Conservation (phyloP, 352 stramenopile genomes). For the Globisporangium lucens region DNA sequence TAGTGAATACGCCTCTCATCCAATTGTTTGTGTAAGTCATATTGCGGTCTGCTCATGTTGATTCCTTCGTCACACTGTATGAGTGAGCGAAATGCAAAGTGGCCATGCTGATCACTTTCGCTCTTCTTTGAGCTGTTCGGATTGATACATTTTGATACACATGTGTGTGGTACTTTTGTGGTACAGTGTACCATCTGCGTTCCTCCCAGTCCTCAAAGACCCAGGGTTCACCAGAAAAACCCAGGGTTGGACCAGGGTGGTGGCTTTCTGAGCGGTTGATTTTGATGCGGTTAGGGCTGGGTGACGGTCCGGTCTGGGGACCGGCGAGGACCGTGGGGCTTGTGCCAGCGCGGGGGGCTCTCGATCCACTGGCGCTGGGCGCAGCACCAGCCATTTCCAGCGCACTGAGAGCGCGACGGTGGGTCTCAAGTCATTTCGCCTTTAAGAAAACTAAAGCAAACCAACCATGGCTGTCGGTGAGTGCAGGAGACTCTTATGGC, state of each 20-base stretch:
- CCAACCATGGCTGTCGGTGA: constrained; percentile 84
- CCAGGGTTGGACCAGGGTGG: neutral
- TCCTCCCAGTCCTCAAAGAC: neutral
- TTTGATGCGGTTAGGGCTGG: neutral
- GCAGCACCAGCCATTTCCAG: constrained; percentile 61
- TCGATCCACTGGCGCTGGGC: constrained; percentile 19
- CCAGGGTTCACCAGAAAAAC: neutral
- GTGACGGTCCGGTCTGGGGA: neutral
- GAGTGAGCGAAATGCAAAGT: too few species aligned
- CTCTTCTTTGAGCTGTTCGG: neutral
- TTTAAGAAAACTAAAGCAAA: constrained; percentile 85
- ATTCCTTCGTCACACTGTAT: too few species aligned
- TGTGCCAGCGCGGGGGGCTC: neutral
- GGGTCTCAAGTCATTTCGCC: constrained; percentile 69
- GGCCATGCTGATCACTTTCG: too few species aligned
- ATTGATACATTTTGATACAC: neutral
- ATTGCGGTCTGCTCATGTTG: too few species aligned
- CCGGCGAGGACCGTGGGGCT: constrained; percentile 1
- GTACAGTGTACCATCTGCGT: neutral
- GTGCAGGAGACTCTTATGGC: constrained; percentile 21
- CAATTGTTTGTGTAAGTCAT: too few species aligned
- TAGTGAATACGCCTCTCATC: too few species aligned
- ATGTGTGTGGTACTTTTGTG: neutral
- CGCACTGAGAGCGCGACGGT: constrained; percentile 18
- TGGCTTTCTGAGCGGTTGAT: neutral